Evolutionary conservation across 805 yeast species (phyloP).

Genomic region (Clavispora vitiphila): DNA sequence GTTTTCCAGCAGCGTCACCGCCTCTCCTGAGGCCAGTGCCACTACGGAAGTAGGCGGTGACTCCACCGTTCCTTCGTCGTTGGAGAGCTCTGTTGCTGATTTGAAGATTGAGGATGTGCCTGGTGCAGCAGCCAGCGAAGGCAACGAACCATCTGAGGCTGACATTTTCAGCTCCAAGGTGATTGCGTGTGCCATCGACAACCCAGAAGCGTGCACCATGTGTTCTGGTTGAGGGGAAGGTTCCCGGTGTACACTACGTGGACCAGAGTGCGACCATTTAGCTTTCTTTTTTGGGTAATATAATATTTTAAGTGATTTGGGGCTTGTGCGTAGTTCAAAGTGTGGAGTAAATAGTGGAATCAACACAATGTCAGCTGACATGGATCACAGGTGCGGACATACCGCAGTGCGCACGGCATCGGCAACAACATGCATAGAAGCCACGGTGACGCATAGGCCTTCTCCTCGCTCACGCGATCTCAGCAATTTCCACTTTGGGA

Average conservation of each 20-base stretch:
- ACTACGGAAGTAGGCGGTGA: constrained; percentile 14
- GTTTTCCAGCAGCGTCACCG: constrained; percentile 17
- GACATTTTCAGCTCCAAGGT: constrained; percentile 92
- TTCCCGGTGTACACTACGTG: background rate
- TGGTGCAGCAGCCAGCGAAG: constrained; percentile 4
- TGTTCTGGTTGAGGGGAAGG: constrained; percentile 75
- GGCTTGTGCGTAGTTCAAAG: background rate
- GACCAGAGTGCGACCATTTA: background rate
- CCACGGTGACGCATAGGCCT: too few species aligned
- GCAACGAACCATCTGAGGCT: constrained; percentile 40
- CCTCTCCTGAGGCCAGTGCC: constrained; percentile 15
- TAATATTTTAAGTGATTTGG: background rate
- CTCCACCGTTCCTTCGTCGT: constrained; percentile 37
- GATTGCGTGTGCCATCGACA: constrained; percentile 93
- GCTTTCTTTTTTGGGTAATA: background rate
- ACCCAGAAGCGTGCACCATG: constrained; percentile 98
- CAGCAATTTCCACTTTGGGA: background rate
- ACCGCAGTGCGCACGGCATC: too few species aligned
- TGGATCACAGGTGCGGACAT: too few species aligned
- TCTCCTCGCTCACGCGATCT: background rate
- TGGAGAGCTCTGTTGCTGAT: constrained; percentile 45
- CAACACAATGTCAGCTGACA: too few species aligned
- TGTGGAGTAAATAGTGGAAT: too few species aligned
- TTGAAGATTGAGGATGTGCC: constrained; percentile 29
- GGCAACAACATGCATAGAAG: background rate